phyloP scores from a whole-genome alignment of 1,139 yeast genomes.

The Geotrichum carabidarum region DNA sequence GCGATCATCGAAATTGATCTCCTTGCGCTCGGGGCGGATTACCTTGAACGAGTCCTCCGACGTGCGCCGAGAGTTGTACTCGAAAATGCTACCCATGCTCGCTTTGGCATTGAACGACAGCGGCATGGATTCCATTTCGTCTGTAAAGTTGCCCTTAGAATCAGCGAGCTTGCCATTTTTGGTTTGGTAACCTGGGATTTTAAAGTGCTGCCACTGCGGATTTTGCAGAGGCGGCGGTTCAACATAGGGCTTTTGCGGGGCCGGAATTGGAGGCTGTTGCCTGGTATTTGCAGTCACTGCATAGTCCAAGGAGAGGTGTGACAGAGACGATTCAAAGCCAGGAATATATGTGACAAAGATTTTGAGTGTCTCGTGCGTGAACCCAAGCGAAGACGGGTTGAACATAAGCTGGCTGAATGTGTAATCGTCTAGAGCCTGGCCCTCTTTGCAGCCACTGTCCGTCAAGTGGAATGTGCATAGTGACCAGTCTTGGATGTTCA shows the following conservation, averaged over 20 bases:
- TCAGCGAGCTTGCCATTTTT: not conserved
- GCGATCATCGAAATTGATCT: constrained; percentile 77
- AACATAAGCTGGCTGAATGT: constrained; percentile 41
- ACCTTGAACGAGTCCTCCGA: constrained; percentile 54
- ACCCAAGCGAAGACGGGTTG: constrained; percentile 5
- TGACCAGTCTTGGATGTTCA: constrained; percentile 41
- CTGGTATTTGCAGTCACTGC: constrained; percentile 15
- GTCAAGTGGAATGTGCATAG: constrained; percentile 61
- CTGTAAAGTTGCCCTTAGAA: not conserved
- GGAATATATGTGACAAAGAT: constrained; percentile 23
- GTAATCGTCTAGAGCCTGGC: constrained; percentile 52
- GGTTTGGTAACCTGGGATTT: constrained; percentile 6
- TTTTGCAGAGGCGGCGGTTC: not conserved
- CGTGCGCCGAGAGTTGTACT: constrained; percentile 13
- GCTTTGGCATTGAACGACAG: constrained; percentile 1
- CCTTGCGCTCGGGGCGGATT: constrained; percentile 59
- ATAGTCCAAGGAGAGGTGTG: constrained; percentile 22
- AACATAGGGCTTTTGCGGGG: not conserved
- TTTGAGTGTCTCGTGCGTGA: constrained; percentile 30
- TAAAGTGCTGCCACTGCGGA: constrained; percentile 15
- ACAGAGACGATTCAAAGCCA: constrained; percentile 22
- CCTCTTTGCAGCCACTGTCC: constrained; percentile 62
- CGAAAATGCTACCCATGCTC: constrained; percentile 15
- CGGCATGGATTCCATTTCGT: not conserved
- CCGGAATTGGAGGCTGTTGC: constrained; percentile 27